Conservation (phyloP, 2,329 filamentous ascomycete genomes). For the Periconia sp. region DNA sequence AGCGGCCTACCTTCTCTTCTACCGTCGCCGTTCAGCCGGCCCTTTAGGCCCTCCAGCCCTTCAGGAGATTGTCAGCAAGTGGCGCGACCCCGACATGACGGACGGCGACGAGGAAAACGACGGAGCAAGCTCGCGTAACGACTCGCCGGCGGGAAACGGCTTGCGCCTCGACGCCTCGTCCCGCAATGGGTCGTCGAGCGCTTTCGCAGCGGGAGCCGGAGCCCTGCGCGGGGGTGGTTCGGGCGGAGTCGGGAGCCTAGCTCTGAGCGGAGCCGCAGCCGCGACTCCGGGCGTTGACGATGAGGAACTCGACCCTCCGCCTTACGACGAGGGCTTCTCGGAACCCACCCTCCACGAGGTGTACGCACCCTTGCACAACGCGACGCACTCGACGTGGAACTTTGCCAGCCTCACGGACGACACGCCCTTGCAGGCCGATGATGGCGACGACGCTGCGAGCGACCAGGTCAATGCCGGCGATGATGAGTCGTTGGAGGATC, state of each 20-base stretch:
- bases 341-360: no score
- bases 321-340: no score
- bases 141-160: conserved; percentile 73
- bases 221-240: conserved; percentile 42
- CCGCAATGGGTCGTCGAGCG: conserved; percentile 89
- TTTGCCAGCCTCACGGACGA: not conserved
- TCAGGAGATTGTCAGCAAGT: conserved; percentile 68
- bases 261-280: conserved; percentile 37
- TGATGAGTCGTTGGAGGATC: conserved; percentile 10
- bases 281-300: conserved; percentile 31
- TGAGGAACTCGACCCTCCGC: not conserved
- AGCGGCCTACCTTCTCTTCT: conserved; percentile 92
- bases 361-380: not conserved
- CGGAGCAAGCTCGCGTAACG: conserved; percentile 25
- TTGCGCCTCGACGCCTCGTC: conserved; percentile 85
- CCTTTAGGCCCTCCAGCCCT: conserved; percentile 81
- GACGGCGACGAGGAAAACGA: conserved; percentile 45
- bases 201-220: conserved; percentile 74
- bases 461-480: conserved; percentile 28
- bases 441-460: not conserved
- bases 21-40: conserved; percentile 75
- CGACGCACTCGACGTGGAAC: not conserved
- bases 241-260: conserved; percentile 34
- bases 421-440: not conserved
- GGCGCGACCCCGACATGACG: conserved; percentile 48